Base-by-base conservation (phyloP, 345 rosid genomes). In the Populus euphratica region DNA sequence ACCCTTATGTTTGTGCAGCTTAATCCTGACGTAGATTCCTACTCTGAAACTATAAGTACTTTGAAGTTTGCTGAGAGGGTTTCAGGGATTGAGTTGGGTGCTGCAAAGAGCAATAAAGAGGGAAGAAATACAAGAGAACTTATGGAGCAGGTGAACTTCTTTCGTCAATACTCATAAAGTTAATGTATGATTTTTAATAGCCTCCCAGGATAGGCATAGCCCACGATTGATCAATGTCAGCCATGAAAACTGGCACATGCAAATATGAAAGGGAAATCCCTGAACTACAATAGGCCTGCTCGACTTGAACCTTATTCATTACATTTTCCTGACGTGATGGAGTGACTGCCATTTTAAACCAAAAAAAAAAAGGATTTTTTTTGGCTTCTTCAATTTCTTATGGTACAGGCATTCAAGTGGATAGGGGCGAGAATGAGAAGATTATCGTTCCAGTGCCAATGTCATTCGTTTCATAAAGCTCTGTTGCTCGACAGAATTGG, bases 1-100 rank as follows among this genome's bases (percentile, higher is more conserved):
- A 93, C 97, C 43, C 97, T 96, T 25, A 93, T 92, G 98, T 92
- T 96, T 84, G 98, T 96, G 52, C 99, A 96, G 85, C 93, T 96
- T 29, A 92, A 93, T 80, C 98, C 99, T 52, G 99, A 93, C 90
- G 89, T 82, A 27, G 95, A 90, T 64, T 96, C 99, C 31, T 93
- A 88, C 71, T 88, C 96, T 44, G 99, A 96, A 82, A 96, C 98
- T 2, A 69, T 93, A 78, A 93, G 99, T 80, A 92, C 99, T 41
- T 83, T 96, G 83, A 96, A 92, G 81, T 96, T 96, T 77, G 98
- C 98, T 0, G 94, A 93, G 86, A 92, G 99, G 81, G 98, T 96
- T 72, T 96, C 99, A 73, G 99, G 99, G 59, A 93, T 96, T 43
- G 99, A 96, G 86, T 81, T 96, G 64, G 99, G 99, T 35, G 94